Conservation (phyloP, 225 moss, liverwort and hornwort species). For the Takakia lepidozioides region DNA sequence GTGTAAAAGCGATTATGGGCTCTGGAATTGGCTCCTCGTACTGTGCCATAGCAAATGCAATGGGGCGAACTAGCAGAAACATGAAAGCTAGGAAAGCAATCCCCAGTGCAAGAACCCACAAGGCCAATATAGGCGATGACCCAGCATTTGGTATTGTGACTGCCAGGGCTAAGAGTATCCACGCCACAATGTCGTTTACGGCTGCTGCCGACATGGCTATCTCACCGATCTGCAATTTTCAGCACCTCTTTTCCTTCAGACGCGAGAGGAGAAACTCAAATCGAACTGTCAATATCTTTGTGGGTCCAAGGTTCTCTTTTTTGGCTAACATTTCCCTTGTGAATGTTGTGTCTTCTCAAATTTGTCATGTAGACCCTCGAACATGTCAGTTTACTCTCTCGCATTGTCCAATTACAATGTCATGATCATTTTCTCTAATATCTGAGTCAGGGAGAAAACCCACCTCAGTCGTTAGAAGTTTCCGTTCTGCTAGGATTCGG, state of each 20-base stretch:
- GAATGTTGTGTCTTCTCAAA: too few relatives aligned
- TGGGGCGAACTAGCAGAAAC: constrained; percentile 33
- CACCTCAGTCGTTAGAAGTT: constrained; percentile 64
- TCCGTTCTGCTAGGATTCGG: constrained; percentile 69
- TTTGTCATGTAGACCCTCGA: too few relatives aligned
- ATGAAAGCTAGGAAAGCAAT: constrained; percentile 38
- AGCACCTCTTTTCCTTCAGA: too few relatives aligned
- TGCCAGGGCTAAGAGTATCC: constrained; percentile 50
- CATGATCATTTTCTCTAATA: not conserved
- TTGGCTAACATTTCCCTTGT: too few relatives aligned
- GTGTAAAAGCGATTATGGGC: constrained; percentile 24
- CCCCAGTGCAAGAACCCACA: constrained; percentile 41
- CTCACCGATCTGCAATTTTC: constrained; percentile 44
- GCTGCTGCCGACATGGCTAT: constrained; percentile 58
- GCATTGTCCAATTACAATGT: too few relatives aligned
- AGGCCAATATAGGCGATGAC: constrained; percentile 27
- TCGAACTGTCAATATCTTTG: too few relatives aligned
- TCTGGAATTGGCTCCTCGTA: constrained; percentile 23
- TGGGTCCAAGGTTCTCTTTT: too few relatives aligned
- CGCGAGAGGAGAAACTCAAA: too few relatives aligned
- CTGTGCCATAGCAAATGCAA: constrained; percentile 27
- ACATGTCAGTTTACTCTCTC: too few relatives aligned
- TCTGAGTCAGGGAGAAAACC: not conserved
- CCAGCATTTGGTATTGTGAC: constrained; percentile 37
- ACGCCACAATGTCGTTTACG: constrained; percentile 45